phyloP scores from a whole-genome alignment of 164 flowering plant genomes.

The Umbellularia californica region DNA sequence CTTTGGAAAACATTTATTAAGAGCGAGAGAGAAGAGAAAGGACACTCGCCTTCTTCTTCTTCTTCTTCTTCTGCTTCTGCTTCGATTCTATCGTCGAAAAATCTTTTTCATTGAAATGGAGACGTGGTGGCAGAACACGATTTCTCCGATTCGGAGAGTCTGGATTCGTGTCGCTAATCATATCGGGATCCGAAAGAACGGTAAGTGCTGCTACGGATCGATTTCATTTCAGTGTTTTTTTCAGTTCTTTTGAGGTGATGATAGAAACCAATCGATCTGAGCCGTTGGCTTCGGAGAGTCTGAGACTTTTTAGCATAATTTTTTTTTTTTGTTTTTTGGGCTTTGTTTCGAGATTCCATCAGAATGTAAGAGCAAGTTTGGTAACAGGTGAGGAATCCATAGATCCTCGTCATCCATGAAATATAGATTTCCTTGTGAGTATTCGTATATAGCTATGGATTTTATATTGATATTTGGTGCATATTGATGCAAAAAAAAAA shows the following conservation, averaged over 20 bases:
- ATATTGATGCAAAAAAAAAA: no score
- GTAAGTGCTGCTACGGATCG: conserved; percentile 15
- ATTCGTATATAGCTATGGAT: no score
- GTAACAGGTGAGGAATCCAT: no score
- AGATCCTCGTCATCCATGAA: no score
- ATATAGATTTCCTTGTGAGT: no score
- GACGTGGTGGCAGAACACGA: conserved; percentile 33
- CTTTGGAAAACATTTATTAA: not conserved
- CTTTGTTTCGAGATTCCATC: not conserved
- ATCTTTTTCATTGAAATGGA: not conserved
- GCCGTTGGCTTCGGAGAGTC: not conserved
- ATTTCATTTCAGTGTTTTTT: no score
- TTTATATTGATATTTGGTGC: no score
- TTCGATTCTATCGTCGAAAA: not conserved
- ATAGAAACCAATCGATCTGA: no score
- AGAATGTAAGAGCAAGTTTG: not conserved
- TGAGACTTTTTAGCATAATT: not conserved
- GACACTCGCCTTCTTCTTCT: not conserved
- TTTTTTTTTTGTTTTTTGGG: no score
- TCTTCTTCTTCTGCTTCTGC: no score
- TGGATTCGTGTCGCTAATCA: conserved; percentile 38
- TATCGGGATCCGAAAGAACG: conserved; percentile 39
- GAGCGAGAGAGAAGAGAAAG: not conserved
- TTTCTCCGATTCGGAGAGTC: conserved; percentile 25
- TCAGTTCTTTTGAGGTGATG: not conserved